A percentile compares a stretch with the other conserved stretches of the same genome.
Evolutionary conservation across 1,284 basidiomycete species (phyloP).

Genomic region (Ceratobasidium sp.): DNA sequence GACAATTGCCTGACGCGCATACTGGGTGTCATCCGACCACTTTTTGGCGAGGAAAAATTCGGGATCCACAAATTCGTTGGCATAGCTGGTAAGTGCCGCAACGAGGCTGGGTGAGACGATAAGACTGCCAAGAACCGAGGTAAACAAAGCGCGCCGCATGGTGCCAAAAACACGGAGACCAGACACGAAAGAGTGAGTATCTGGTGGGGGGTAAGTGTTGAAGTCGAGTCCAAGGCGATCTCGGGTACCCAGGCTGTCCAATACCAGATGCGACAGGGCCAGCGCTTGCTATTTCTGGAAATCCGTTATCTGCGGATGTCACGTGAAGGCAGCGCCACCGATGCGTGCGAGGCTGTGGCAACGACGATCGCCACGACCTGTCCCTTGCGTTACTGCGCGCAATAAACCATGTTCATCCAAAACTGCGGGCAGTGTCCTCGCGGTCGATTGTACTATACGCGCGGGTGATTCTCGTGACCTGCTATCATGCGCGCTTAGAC

Average conservation of each 20-base stretch:
- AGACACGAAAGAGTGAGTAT: constrained; percentile 6
- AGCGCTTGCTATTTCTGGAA: too few relatives aligned
- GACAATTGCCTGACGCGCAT: constrained; percentile 56
- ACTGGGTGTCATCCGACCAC: constrained; percentile 50
- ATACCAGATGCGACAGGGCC: too few relatives aligned
- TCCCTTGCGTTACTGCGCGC: too few relatives aligned
- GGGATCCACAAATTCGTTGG: constrained; percentile 63
- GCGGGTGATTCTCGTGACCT: too few relatives aligned
- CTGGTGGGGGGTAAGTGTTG: neutral
- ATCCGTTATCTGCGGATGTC: too few relatives aligned
- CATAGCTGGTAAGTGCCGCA: constrained; percentile 52
- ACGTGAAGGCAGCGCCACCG: too few relatives aligned
- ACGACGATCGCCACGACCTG: too few relatives aligned
- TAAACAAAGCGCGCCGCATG: neutral
- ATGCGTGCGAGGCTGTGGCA: too few relatives aligned
- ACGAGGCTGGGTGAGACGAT: neutral
- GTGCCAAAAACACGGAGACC: neutral
- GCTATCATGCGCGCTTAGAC: too few relatives aligned
- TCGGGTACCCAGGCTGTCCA: neutral
- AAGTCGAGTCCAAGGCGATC: neutral
- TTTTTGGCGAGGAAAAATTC: constrained; percentile 54
- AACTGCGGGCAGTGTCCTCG: too few relatives aligned
- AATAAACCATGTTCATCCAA: too few relatives aligned
- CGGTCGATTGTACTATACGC: too few relatives aligned
- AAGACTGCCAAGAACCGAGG: neutral